phyloP scores from a whole-genome alignment of 2,329 filamentous ascomycete species.

The Paracoccidioides lutzii region DNA sequence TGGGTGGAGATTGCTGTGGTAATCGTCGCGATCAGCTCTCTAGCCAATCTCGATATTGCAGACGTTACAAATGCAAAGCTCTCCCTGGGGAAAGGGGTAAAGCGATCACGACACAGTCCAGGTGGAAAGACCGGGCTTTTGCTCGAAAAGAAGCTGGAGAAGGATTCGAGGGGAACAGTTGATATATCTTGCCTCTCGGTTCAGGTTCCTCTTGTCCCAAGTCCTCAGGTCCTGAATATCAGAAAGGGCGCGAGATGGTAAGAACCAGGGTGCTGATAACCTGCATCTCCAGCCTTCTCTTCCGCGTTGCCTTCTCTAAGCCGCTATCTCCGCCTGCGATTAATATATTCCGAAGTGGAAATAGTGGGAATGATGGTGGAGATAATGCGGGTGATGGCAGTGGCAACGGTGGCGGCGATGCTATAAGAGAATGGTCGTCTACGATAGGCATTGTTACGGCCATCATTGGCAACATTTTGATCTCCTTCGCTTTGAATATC shows the following conservation, averaged over 20 bases:
- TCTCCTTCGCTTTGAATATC: slow-evolving; percentile 89
- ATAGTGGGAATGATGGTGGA: neutral
- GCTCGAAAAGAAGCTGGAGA: neutral
- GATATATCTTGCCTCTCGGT: neutral
- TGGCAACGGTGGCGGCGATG: neutral
- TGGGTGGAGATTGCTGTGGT: neutral
- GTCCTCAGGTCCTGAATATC: neutral
- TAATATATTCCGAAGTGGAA: neutral
- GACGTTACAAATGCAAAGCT: neutral
- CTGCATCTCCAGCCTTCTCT: slow-evolving; percentile 3
- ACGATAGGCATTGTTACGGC: slow-evolving; percentile 90
- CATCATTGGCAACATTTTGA: slow-evolving; percentile 83
- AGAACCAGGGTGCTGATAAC: slow-evolving; percentile 1
- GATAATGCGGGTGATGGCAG: neutral
- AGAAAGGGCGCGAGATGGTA: neutral
- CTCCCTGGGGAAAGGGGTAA: neutral
- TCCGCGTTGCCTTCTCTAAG: slow-evolving; percentile 2
- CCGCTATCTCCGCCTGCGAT: slow-evolving; percentile 1
- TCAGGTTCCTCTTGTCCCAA: neutral
- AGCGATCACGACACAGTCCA: neutral
- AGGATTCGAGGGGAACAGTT: neutral
- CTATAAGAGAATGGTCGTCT: slow-evolving; percentile 46
- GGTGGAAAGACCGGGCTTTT: neutral
- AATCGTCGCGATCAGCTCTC: neutral
- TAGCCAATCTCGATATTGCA: neutral